Base-by-base conservation (phyloP, 2,329 filamentous ascomycete genomes). In the Colletotrichum sp. region DNA sequence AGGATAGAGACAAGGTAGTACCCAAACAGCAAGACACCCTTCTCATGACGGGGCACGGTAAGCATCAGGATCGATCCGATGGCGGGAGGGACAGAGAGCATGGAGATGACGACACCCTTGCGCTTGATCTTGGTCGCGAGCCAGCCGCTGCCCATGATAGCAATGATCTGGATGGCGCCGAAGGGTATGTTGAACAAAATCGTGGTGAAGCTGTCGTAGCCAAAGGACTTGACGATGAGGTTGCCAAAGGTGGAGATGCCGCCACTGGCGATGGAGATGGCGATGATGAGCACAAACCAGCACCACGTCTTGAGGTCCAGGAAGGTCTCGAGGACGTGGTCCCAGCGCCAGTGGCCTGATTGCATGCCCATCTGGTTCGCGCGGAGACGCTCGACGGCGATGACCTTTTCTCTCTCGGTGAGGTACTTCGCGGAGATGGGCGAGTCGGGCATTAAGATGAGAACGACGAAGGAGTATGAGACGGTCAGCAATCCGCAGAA, bases 101-200 rank as follows among this genome's bases (percentile, higher is more conserved):
- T 81, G 0, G 85, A 82, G 63, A 88, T 87, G 2, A 88, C 84
- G 6, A 87, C 78, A 0, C 87, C 88, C 70, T 89, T 88, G 15
- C 85, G 82, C n/a, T 84, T 81, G 72, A 84, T 83, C 13, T 80
- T 80, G 0, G 87, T 88, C 2, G 88, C 85, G 0, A 87, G 73
- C 84, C 86, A 88, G n/a, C 85, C 88, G 9, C 89, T 88, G 4
- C 89, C 89, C 71, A 92, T 85, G 0, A 89, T 92, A 0, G 90
- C 88, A n/a, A 92, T 83, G 12, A 92, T 87, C 78, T 93, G 91
- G 1, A 92, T 90, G 1, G 86, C 87, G 6, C 91, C 90, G 72
- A 91, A 91, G 0, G 89, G 90, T 74, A 91, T 91, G 77, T 91
- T 91, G 82, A 91, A 89, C 0, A 91, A 83, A 26, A 91, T 90